Base-by-base conservation (phyloP, 2,329 filamentous ascomycete genomes). In the Ophiostoma ulmi region DNA sequence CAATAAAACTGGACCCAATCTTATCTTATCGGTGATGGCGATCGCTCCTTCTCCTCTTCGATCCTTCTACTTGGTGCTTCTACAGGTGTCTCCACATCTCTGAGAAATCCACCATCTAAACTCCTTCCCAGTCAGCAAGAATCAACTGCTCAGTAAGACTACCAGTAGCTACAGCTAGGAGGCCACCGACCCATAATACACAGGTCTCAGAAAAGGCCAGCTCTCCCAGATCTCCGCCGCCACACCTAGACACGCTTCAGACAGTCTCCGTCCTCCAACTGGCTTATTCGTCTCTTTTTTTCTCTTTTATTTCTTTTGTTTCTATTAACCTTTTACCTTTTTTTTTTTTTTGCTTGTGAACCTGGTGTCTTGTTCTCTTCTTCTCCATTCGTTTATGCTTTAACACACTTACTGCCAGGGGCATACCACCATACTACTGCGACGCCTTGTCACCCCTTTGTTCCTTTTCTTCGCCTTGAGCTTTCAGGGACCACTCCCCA, bases 161-260 rank as follows among this genome's bases (percentile, higher is more conserved):
- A 31, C 31, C 31, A 31, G 31, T 20, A n/a, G 17, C 17, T 48
- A 48, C 44, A 48, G 44, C 44, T 48, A 48, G 38, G 44, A 48
- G 17, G 44, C 63, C 36, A n/a, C n/a, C 63, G 35, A 20, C 31
- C 31, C 31, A 31, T 31, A 31, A 1, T 38, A 31, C 36, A 22
- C 22, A 67, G 65, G 13, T 35, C 58, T 35, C 58, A 35, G 68
- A 74, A 75, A 69, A 75, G 74, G 74, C 74, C 74, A 75, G 74
- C 74, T 75, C 70, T 70, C 73, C 67, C 67, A 68, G 66, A 70
- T 73, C 70, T 72, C 69, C 70, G 66, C 68, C 68, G 65, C 64
- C 69, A 70, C 71, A 70, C 58, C 48, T 26, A 64, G 69, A 70
- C 69, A 68, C 67, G 70, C 69, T 39, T 64, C 20, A 38, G 17